Evolutionary conservation across 2,329 filamentous ascomycete species (phyloP).

Genomic region (Colletotrichum coccodes): DNA sequence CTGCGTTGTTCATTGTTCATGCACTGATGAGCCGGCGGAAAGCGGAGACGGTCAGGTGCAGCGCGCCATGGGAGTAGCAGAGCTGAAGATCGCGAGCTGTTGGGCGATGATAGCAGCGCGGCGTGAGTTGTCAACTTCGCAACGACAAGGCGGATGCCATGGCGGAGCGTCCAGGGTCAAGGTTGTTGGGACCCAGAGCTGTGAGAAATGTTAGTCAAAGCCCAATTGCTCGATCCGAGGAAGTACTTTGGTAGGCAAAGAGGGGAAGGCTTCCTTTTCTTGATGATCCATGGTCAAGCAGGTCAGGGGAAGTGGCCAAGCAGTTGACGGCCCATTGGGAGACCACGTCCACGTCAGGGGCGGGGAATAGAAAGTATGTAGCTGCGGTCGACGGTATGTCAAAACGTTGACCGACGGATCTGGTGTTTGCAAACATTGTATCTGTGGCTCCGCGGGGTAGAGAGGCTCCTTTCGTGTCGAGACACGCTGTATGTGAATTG

Average conservation of each 20-base stretch:
- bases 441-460: not conserved
- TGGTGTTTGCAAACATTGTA: not conserved
- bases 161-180: not conserved
- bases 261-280: not conserved
- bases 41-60: not conserved
- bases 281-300: not conserved
- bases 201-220: not conserved
- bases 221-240: slow-evolving; percentile 4
- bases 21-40: not conserved
- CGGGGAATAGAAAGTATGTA: not conserved
- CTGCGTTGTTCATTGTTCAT: not conserved
- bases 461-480: not conserved
- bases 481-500: not conserved
- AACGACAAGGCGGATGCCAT: not conserved
- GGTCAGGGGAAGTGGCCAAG: slow-evolving; percentile 6
- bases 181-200: not conserved
- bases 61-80: not conserved
- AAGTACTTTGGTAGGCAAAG: not conserved
- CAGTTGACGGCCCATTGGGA: slow-evolving; percentile 23
- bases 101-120: not conserved
- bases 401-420: too few species aligned
- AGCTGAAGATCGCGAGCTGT: too few species aligned
- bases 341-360: slow-evolving; percentile 15
- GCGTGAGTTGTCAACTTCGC: not conserved
- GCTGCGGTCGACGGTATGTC: not conserved